Base-by-base conservation (phyloP, 2,329 filamentous ascomycete species). In the Pseudocercospora eumusae region DNA sequence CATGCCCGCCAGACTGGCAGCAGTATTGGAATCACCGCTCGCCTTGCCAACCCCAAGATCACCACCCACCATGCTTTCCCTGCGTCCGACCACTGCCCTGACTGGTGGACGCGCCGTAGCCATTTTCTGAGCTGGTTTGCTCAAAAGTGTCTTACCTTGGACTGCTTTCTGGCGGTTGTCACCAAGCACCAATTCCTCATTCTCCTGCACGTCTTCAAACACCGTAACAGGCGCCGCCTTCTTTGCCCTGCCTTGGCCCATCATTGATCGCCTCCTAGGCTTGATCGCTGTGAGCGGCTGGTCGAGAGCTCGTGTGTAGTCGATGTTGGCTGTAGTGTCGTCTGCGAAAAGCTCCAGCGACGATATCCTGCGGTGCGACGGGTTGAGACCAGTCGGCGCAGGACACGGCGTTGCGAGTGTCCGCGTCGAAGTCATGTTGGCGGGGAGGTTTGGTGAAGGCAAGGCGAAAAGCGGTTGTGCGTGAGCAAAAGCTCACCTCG, bases 131-230 rank as follows among this genome's bases (percentile, higher is more conserved):
- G 70, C 69, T 27, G 71, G 70, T 56, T 67, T 72, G n/a, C 64
- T 57, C 27, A 72, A 59, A 58, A 73, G 53, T 28, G 68, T 71
- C 53, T 60, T 57, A 64, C 66, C 56, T 58, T 56, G 45, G 53
- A 40, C 21, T 18, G 25, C 21, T 36, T 50, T 49, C 27, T 53
- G 45, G 25, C 25, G 53, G n/a, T 61, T 40, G 15, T 54, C 59
- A 44, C 61, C 56, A 33, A 63, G 27, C 36, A 50, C 54, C 57
- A 66, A 25, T 57, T 72, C 69, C 52, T 68, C 59, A 21, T 71
- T 67, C 61, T 74, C 71, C 33, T 58, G 31, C n/a, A 71, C 68
- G 61, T 75, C 73, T 58, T 75, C 73, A 58, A 74, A 75, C 27
- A 76, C 71, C 11, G 67, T 70, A 13, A 71, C 61, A 2, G 63